Base-by-base conservation (phyloP, 805 yeast genomes). In the Lachancea sp. region DNA sequence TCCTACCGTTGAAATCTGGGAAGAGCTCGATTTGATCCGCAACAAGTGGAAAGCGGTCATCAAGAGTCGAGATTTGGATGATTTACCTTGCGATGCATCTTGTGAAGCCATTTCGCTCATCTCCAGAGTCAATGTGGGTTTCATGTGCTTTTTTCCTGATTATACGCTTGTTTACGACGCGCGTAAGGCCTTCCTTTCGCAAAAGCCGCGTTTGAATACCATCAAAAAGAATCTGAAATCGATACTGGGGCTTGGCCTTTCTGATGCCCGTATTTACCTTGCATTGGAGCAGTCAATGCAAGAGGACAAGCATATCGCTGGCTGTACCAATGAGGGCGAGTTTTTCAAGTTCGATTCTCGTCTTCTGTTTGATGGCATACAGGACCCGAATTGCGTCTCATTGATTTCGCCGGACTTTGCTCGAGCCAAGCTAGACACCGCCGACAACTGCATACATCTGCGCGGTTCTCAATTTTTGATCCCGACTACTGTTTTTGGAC, bases 51-150 rank as follows among this genome's bases (percentile, higher is more conserved):
- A 36, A 9, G n/a, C 22, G 4, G 18, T 16, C 34, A 35, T 19
- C 6, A 27, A 7, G 26, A 18, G 17, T 16, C 32, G n/a, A n/a
- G 31, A 36, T 11, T 32, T 42, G 9, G 39, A 17, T 10, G 13
- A 18, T 16, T 6, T 34, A 3, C 25, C 22, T 9, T 32, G 17
- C 16, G 25, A 30, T 20, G 29, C n/a, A 6, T 22, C 15, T 2
- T 34, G 43, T 17, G 34, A 16, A n/a, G n/a, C 10, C 9, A 29
- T 31, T 17, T 3, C 48, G 11, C 39, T 56, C 22, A 47, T 44
- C 26, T 41, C 57, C 9, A 46, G 56, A 13, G 34, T 52, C 16
- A 52, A 54, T 40, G 41, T 57, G 11, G 64, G 64, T 3, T 45
- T 56, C 22, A 46, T 56, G 26, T 27, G 58, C 2, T 45, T 58